phyloP scores from a whole-genome alignment of 2,329 filamentous ascomycete species.

The Neonectria neomacrospora region DNA sequence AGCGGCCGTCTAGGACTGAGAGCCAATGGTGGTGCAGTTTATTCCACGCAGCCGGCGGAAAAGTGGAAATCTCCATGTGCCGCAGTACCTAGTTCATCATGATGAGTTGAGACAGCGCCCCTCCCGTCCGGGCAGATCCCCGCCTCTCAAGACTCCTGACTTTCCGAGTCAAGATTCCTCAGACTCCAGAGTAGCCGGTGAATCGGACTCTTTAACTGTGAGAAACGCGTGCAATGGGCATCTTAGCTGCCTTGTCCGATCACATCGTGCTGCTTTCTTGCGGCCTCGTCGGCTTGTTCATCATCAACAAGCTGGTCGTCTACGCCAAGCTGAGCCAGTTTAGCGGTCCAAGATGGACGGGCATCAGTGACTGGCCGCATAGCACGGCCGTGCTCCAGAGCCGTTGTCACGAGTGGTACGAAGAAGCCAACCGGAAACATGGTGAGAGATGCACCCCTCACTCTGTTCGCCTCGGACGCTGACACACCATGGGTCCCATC shows the following conservation, averaged over 20 bases:
- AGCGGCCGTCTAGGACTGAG: background rate
- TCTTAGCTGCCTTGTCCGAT: background rate
- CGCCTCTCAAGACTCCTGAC: no score
- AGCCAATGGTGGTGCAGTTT: background rate
- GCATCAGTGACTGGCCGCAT: slow-evolving; percentile 24
- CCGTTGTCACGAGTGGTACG: slow-evolving; percentile 26
- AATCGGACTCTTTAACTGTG: no score
- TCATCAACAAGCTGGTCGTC: slow-evolving; percentile 2
- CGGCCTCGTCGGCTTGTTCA: background rate
- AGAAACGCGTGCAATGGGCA: slow-evolving; percentile 4
- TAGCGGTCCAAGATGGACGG: slow-evolving; percentile 11
- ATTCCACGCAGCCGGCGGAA: background rate
- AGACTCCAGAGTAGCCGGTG: no score
- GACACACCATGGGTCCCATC: slow-evolving; percentile 36
- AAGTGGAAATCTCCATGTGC: background rate
- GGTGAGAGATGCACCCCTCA: background rate
- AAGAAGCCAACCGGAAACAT: slow-evolving; percentile 12
- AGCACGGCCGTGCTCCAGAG: slow-evolving; percentile 21
- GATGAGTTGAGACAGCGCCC: background rate
- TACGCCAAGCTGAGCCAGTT: slow-evolving; percentile 25
- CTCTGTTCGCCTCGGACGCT: background rate
- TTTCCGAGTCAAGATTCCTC: no score
- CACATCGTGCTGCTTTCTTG: slow-evolving; percentile 4
- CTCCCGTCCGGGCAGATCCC: background rate
- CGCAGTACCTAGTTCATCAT: background rate